Percentiles rank a stretch among this genome's conserved stretches.
Evolutionary conservation across 306 rosid genomes (phyloP).

Genomic region (Quercus engelmannii): DNA sequence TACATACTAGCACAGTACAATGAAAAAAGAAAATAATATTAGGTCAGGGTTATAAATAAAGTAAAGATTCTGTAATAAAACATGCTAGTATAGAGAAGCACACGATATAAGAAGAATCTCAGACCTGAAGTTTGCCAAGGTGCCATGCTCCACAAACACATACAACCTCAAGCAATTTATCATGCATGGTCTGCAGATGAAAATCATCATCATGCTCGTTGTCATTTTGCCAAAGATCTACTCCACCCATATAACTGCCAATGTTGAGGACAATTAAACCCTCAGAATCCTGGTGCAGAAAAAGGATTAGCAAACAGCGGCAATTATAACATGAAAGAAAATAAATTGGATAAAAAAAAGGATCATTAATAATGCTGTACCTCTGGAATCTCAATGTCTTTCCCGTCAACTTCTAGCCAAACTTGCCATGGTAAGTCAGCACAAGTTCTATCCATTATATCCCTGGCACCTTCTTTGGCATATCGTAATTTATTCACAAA

Average conservation of each 20-base stretch:
- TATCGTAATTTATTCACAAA: conserved; percentile 66
- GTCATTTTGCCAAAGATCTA: conserved; percentile 79
- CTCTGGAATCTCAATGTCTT: conserved; percentile 67
- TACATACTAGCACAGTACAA: not conserved
- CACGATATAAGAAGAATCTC: not conserved
- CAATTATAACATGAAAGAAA: conserved; percentile 8
- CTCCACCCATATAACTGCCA: conserved; percentile 87
- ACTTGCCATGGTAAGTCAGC: conserved; percentile 90
- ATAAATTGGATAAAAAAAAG: conserved; percentile 5
- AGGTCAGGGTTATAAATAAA: not conserved
- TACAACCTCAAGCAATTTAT: conserved; percentile 68
- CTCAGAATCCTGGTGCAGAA: conserved; percentile 56
- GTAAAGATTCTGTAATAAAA: not conserved
- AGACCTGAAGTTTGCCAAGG: conserved; percentile 80
- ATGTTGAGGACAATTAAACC: conserved; percentile 80
- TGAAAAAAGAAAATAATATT: not conserved
- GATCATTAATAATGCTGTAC: conserved; percentile 22
- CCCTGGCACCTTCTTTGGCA: conserved; percentile 87
- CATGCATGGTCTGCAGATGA: conserved; percentile 60
- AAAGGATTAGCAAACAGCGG: conserved; percentile 2
- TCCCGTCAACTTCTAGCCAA: conserved; percentile 84
- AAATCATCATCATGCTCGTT: conserved; percentile 61
- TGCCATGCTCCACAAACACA: conserved; percentile 84
- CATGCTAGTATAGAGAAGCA: not conserved
- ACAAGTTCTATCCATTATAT: conserved; percentile 78